Evolutionary conservation across 805 yeast species (phyloP).

Genomic region (Ogataea wickerhamii): DNA sequence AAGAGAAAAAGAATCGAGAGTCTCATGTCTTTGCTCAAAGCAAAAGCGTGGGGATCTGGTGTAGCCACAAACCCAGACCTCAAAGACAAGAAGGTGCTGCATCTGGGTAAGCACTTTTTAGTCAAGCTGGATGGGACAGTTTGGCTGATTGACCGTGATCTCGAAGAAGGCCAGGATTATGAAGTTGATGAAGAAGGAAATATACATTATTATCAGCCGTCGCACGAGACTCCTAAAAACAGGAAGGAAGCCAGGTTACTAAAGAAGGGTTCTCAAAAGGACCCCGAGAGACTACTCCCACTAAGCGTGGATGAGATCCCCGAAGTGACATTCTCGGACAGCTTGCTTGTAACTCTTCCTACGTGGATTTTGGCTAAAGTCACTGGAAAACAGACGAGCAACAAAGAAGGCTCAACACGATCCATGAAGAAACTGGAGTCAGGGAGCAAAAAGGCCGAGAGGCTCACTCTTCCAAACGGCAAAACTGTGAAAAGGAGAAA

Average conservation of each 20-base stretch:
- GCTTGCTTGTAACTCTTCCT: slow-evolving; percentile 42
- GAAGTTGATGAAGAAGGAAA: slow-evolving; percentile 21
- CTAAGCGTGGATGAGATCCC: slow-evolving; percentile 47
- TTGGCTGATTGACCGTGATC: slow-evolving; percentile 44
- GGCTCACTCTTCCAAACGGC: slow-evolving; percentile 55
- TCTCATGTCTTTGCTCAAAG: slow-evolving; percentile 47
- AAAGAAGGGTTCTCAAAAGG: slow-evolving; percentile 11
- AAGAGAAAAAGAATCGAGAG: slow-evolving; percentile 52
- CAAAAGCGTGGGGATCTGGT: slow-evolving; percentile 50
- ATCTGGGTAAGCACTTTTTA: slow-evolving; percentile 48
- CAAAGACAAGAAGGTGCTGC: slow-evolving; percentile 40
- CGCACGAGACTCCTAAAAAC: slow-evolving; percentile 12
- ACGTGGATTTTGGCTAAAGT: slow-evolving; percentile 40
- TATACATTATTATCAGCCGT: slow-evolving; percentile 11
- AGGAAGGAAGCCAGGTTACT: slow-evolving; percentile 16
- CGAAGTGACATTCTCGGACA: slow-evolving; percentile 45
- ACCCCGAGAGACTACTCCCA: slow-evolving; percentile 35
- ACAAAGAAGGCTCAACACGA: not conserved
- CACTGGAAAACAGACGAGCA: not conserved
- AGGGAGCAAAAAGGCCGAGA: slow-evolving; percentile 30
- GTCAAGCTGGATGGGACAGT: slow-evolving; percentile 58
- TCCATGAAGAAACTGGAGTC: not conserved
- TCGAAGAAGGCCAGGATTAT: slow-evolving; percentile 22
- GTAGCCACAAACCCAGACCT: slow-evolving; percentile 33
- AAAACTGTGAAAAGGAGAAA: slow-evolving; percentile 34